Conservation (phyloP, 1,139 yeast genomes). For the Blastobotrys illinoisensis region DNA sequence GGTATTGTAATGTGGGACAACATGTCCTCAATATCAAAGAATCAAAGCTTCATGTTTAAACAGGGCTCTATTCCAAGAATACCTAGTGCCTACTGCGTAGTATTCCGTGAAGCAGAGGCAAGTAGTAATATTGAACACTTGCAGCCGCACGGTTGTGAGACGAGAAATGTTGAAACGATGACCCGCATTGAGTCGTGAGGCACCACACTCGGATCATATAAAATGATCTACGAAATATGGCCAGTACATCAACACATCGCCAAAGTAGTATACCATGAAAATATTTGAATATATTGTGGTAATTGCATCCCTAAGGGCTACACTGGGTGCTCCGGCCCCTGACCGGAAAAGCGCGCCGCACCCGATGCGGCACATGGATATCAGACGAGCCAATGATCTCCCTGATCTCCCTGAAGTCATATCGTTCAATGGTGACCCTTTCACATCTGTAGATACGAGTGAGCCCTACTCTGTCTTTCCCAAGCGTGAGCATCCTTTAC, state of each 20-base stretch:
- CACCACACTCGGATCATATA: neutral
- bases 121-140: neutral
- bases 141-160: neutral
- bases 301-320: neutral
- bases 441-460: conserved; percentile 3
- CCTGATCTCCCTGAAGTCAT: neutral
- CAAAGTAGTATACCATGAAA: neutral
- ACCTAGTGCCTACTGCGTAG: no score
- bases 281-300: neutral
- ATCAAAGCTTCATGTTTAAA: neutral
- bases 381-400: neutral
- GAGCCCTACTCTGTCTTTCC: conserved; percentile 36
- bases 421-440: conserved; percentile 1
- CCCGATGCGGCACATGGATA: neutral
- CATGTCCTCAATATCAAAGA: no score
- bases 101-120: no score
- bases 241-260: neutral
- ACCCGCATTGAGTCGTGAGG: neutral
- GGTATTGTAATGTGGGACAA: neutral
- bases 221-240: neutral
- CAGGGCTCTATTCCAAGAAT: neutral
- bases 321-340: neutral
- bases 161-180: neutral
- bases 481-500: conserved; percentile 42
- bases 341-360: neutral